Evolutionary conservation across 345 rosid genomes (phyloP).

Genomic region (Pistacia atlantica): DNA sequence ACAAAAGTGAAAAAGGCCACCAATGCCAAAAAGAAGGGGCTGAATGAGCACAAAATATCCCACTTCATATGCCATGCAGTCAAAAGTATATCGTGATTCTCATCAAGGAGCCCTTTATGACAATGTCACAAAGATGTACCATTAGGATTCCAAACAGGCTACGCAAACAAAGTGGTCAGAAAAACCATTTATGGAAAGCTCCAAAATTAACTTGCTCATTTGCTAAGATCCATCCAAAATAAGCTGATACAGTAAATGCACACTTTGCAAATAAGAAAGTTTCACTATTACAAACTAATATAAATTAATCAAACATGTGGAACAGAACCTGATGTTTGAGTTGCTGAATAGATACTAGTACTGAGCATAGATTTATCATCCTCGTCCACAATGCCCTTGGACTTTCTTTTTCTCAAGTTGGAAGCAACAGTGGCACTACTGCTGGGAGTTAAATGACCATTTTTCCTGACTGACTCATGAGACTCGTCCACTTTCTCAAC

Average conservation of each 20-base stretch:
- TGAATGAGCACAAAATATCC: conserved; percentile 58
- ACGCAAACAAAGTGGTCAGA: not conserved
- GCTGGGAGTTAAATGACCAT: conserved; percentile 18
- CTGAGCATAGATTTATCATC: conserved; percentile 21
- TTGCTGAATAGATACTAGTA: conserved; percentile 25
- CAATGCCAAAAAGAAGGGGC: conserved; percentile 62
- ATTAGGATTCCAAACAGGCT: conserved; percentile 11
- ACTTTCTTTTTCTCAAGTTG: conserved; percentile 65
- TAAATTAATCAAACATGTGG: conserved; percentile 12
- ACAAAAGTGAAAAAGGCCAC: conserved; percentile 66
- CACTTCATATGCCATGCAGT: conserved; percentile 70
- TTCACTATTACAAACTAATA: conserved; percentile 14
- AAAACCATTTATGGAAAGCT: conserved; percentile 8
- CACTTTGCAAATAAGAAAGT: not conserved
- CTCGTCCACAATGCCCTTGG: conserved; percentile 24
- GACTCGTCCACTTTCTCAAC: conserved; percentile 25
- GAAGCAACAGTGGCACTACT: conserved; percentile 34
- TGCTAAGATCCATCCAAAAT: not conserved
- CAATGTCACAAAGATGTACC: conserved; percentile 5
- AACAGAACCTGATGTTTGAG: conserved; percentile 49
- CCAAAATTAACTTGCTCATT: not conserved
- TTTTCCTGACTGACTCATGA: conserved; percentile 20
- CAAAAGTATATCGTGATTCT: conserved; percentile 47
- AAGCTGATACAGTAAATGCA: not conserved
- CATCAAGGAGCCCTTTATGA: conserved; percentile 66